Conservation (phyloP, 139 green algal genomes). For the Axilococcus clingmanii region DNA sequence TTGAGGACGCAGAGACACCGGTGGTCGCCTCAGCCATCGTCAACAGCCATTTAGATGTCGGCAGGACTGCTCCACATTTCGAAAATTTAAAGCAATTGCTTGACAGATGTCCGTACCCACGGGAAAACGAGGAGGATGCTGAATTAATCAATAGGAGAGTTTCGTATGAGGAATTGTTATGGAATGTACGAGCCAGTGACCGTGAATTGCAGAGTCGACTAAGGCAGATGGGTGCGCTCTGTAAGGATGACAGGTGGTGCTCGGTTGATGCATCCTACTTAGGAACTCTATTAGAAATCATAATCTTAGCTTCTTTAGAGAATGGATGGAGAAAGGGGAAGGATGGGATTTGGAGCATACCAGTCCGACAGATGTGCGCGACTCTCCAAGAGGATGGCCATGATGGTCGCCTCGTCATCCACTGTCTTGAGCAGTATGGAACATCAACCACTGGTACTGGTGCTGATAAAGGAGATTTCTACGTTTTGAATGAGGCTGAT, state of each 20-base stretch:
- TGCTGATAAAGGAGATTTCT: no score
- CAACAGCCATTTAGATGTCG: constrained; percentile 24
- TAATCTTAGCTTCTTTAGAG: constrained; percentile 29
- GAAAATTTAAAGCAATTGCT: constrained; percentile 6
- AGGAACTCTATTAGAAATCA: constrained; percentile 39
- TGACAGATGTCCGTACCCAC: not conserved
- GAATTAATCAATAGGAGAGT: constrained; percentile 1
- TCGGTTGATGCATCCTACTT: constrained; percentile 33
- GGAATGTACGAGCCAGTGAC: constrained; percentile 32
- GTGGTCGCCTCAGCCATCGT: constrained; percentile 17
- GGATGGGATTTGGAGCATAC: not conserved
- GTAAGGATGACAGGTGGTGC: constrained; percentile 29
- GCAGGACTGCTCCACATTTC: constrained; percentile 15
- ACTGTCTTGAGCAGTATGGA: no score
- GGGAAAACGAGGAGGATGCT: constrained; percentile 4
- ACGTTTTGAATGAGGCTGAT: constrained; percentile 4
- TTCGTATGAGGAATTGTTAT: constrained; percentile 33
- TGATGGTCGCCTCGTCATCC: no score
- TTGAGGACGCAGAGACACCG: not conserved
- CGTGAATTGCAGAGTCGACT: constrained; percentile 33
- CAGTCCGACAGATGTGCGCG: no score
- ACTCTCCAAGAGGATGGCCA: no score
- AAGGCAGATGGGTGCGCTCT: constrained; percentile 20
- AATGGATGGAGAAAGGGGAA: constrained; percentile 8
- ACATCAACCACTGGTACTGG: no score